Evolutionary conservation across 768 basidiomycete genomes (phyloP), one percentile per base, ranked within the genome.

Genomic region (Lepiota brunneoincarnata): DNA sequence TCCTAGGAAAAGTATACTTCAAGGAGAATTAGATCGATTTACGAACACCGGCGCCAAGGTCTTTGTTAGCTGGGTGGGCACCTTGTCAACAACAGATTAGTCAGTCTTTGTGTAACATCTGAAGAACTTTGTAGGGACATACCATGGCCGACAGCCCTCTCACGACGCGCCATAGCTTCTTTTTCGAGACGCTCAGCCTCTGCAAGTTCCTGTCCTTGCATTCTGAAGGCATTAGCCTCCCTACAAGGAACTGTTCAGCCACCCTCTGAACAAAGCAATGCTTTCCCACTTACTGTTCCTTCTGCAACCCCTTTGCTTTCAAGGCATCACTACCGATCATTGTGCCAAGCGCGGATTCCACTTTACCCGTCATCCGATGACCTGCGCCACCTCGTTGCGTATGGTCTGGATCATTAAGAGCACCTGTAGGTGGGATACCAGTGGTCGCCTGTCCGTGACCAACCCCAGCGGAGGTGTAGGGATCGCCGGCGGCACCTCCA

Each of bases 141-240:
- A 76, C 80, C 80, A 59, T 80, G 78, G 11, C 68, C 78, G 21
- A 81, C 79, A 4, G 80, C 81, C 7, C 79, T 72, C 55, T 82
- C 78, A 18, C 80, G 74, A 31, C 75, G 72, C 64, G 71, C 59
- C 36, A 70, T 36, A 9, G 80, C 81, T 59, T 82, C 80, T 4
- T 66, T 66, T 62, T 83, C 81, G 5, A 82, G 68, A 11, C 77
- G 73, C 63, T 82, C 79, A 15, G 82, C 81, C 60, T 82, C 77
- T 2, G 74, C 69, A 17, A 83, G 66, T 59, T 82, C 81, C 6
- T 65, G 62, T 23, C 73, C 71, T 63, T 83, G 81, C 9, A 71
- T 49, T 55, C 76, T 77, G 36, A 74, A 56, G 0, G 73, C 64
- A 23, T 74, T 69, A 0, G 80, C 81, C 65, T 80, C 79, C 47